Evolutionary conservation across 768 basidiomycete genomes (phyloP), one percentile per base, ranked within the genome.

Genomic region (Leccinum pellstonianum): DNA sequence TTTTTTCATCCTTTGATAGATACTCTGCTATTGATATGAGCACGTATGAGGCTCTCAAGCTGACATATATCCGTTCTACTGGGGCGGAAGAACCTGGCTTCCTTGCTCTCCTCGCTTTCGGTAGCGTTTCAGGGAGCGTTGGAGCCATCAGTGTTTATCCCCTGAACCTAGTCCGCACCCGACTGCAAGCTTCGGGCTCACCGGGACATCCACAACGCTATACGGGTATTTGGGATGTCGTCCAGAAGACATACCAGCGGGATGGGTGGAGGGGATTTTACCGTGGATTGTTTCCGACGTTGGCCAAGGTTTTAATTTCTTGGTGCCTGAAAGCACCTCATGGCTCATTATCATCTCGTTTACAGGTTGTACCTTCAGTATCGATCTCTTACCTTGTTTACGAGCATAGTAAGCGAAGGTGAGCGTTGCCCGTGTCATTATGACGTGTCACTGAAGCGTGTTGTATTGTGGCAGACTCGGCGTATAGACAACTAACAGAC

Each of bases 21-120:
- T 92, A 91, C 71, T 89, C 92, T 14, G 96, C 96, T 5, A 99
- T 98, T 63, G 96, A 99, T 74, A 96, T 94, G 92, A 91, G 88
- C 66, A 95, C 95, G 3, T 98, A 97, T 60, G 96, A 98, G 77
- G 93, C 93, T 2, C 84, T 99, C 58, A 98, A 98, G 73, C 78
- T 95, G 48, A 87, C 90, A 2, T 98, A 98, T 73, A 77, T 90
- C 41, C 84, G 86, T 54, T 96, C 95, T 33, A 91, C 91, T 5
- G 89, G 88, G 35, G 85, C 88, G 67, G 88, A 94, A 27, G 95
- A 99, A 71, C 93, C 96, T 0, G 91, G 92, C 3, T 85, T 95
- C 6, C 80, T 95, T 55, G 93, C 91, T 27, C 71, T 94, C 31
- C 83, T 98, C 17, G 86, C 91, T 4, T 98, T 97, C 66, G 95